phyloP scores from a whole-genome alignment of 2,329 filamentous ascomycete species.

The Akanthomyces muscarius region DNA sequence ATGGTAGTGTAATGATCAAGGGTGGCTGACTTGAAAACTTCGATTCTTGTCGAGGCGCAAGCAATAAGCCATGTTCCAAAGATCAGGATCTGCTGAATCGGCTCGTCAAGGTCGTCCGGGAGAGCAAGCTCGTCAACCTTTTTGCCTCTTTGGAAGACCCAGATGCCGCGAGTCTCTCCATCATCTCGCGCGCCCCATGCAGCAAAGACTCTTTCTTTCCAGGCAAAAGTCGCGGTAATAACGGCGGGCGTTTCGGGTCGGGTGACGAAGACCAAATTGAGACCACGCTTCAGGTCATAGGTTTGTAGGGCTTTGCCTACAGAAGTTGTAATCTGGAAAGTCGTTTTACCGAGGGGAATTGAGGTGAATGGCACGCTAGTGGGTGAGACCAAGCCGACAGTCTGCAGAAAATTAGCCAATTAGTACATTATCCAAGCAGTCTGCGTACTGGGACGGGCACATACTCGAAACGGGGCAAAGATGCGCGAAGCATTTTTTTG shows the following conservation, averaged over 20 bases:
- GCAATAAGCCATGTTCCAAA: conserved; percentile 92
- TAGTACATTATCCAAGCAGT: conserved; percentile 12
- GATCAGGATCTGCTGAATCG: conserved; percentile 71
- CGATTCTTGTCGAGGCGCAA: conserved; percentile 68
- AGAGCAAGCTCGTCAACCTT: conserved; percentile 71
- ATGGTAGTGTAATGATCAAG: conserved; percentile 90
- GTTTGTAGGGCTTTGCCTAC: conserved; percentile 88
- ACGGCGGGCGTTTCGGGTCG: conserved; percentile 79
- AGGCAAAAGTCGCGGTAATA: conserved; percentile 83
- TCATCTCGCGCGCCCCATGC: conserved; percentile 70
- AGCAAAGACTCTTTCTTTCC: conserved; percentile 83
- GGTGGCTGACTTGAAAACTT: conserved; percentile 82
- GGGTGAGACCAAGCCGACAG: conserved; percentile 87
- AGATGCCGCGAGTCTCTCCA: conserved; percentile 63
- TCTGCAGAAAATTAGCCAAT: conserved; percentile 48
- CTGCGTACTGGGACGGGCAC: conserved; percentile 27
- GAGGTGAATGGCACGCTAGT: conserved; percentile 87
- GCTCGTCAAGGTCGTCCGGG: conserved; percentile 61
- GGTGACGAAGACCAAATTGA: conserved; percentile 91
- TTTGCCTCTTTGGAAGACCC: conserved; percentile 89
- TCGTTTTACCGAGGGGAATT: conserved; percentile 84
- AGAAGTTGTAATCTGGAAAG: conserved; percentile 95
- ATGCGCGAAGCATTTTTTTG: conserved; percentile 64
- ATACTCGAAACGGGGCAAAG: conserved; percentile 88
- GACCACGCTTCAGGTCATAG: conserved; percentile 84